Evolutionary conservation across 164 flowering plant species (phyloP).

Genomic region (Pachysandra terminalis): DNA sequence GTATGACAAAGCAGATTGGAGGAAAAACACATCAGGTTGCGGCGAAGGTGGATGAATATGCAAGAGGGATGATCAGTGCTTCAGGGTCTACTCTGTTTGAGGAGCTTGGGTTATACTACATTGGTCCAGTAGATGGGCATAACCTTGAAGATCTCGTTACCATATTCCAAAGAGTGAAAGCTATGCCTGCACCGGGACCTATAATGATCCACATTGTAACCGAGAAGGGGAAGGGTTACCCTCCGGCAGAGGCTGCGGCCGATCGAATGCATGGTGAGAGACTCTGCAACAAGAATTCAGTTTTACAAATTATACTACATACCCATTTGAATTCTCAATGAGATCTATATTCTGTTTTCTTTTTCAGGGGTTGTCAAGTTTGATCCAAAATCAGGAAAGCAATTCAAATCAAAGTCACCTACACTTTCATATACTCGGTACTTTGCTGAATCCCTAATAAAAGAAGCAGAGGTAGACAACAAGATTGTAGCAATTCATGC

Average conservation of each 20-base stretch:
- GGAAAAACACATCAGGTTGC: constrained; percentile 66
- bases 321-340: not conserved
- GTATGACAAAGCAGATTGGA: constrained; percentile 73
- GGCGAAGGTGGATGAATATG: constrained; percentile 79
- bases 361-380: constrained; percentile 83
- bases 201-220: constrained; percentile 85
- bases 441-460: constrained; percentile 78
- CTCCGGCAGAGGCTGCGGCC: constrained; percentile 87
- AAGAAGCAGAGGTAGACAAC: constrained; percentile 73
- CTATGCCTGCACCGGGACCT: constrained; percentile 83
- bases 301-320: too few relatives aligned
- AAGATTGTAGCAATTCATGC: constrained; percentile 92
- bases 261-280: constrained; percentile 95
- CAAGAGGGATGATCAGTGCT: constrained; percentile 78
- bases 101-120: constrained; percentile 85
- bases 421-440: constrained; percentile 79
- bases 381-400: constrained; percentile 73
- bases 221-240: constrained; percentile 92
- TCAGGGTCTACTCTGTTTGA: constrained; percentile 75
- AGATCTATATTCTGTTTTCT: constrained; percentile 10
- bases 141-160: constrained; percentile 63
- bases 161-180: constrained; percentile 66
- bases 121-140: constrained; percentile 94
- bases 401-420: constrained; percentile 58
- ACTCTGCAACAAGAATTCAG: not conserved